Base-by-base conservation (phyloP, 495 filamentous ascomycete species). In the Tuber microsphaerosporum region DNA sequence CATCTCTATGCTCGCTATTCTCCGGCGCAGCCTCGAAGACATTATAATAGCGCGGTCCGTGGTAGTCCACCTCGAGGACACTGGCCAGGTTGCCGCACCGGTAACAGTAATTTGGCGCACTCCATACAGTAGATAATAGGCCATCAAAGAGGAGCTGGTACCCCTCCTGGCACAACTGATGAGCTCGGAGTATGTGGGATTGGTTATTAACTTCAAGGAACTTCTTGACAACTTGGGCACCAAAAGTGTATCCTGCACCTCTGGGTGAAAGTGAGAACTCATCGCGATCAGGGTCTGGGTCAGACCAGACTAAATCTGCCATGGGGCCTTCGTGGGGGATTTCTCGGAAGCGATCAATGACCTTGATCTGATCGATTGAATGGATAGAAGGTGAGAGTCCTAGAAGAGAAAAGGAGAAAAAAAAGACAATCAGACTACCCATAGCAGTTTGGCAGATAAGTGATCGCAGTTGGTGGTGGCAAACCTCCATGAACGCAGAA, bases 251-350 rank as follows among this genome's bases (percentile, higher is more conserved):
- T 5, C 95, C 95, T 19, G 95, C 95, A 2, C 95, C 95, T 44
- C 95, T 88, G 9, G 96, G 96, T 10, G 92, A 96, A 4, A 99
- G 88, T 0, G 91, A 94, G 86, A 99, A 99, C 83, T 99, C 95
- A 83, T 99, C 95, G 39, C 94, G 89, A 74, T 98, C 95, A 2
- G 93, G 90, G 81, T 99, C 95, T 1, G 95, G 95, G 82, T 99
- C 95, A 2, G 93, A 96, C 95, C 95, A 99, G 26, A 99, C 95
- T 8, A 99, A 85, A 83, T 99, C 95, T n/a, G 95, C 95, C 95
- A 99, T 99, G 7, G 95, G 95, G 0, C 95, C 95, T 84, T 99
- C 95, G 84, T 99, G 95, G 1, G 95, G 95, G 71, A 99, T 99
- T 82, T 99, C 95, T 65, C 95, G 89, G 86, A 97, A 99, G 10